Conservation (phyloP, 495 filamentous ascomycete genomes). For the Podospora anserina region DNA sequence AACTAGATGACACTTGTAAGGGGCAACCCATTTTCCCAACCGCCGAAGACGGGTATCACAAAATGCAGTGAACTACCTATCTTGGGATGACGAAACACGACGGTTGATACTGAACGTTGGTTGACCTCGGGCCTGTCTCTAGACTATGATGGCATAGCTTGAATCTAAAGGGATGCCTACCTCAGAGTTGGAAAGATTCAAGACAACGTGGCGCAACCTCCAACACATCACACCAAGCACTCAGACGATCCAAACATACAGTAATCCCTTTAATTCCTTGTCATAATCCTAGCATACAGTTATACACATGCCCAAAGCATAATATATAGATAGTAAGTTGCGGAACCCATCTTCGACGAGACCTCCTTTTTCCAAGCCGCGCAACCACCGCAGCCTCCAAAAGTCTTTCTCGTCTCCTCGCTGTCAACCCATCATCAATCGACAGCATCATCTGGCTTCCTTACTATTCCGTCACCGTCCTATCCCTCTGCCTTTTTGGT, state of each 20-base stretch:
- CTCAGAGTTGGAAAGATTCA: no score
- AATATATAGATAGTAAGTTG: constrained; percentile 22
- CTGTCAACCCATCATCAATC: neutral
- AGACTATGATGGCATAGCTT: no score
- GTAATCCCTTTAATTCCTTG: constrained; percentile 15
- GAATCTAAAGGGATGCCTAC: no score
- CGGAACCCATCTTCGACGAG: neutral
- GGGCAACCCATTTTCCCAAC: no score
- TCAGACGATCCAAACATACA: neutral
- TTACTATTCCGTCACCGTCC: neutral
- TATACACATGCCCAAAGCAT: constrained; percentile 36
- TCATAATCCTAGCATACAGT: constrained; percentile 35
- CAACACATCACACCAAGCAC: neutral
- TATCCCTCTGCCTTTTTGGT: neutral
- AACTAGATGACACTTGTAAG: no score
- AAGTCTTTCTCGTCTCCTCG: neutral
- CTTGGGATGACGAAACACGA: no score
- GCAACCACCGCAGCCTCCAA: constrained; percentile 12
- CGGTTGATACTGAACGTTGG: no score
- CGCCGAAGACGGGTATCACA: no score
- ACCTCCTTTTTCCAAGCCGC: neutral
- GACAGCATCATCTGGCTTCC: neutral
- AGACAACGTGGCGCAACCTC: no score
- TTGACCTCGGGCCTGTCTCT: no score
- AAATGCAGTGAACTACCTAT: no score